Evolutionary conservation across 2,329 filamentous ascomycete species (phyloP).

Genomic region (Colletotrichum abscissum): DNA sequence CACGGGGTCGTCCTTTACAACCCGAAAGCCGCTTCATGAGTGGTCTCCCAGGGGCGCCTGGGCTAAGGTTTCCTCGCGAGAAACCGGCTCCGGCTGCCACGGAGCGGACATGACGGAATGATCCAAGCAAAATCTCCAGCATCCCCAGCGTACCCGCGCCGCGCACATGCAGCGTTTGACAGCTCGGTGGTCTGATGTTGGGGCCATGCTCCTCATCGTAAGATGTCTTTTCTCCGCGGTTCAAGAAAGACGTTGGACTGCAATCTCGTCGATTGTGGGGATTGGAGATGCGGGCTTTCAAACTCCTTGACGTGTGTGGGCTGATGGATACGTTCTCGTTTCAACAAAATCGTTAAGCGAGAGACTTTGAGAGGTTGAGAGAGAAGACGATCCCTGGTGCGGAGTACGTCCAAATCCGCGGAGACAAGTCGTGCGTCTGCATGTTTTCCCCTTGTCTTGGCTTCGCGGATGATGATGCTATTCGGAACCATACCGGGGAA

Average conservation of each 20-base stretch:
- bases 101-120: constrained; percentile 1
- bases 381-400: not conserved
- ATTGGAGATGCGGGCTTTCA: not conserved
- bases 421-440: not conserved
- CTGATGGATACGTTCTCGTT: not conserved
- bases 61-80: too few relatives aligned
- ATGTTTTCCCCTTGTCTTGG: constrained; percentile 7
- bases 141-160: not conserved
- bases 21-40: not conserved
- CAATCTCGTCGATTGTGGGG: constrained; percentile 2
- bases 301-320: too few relatives aligned
- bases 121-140: not conserved
- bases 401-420: not conserved
- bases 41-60: too few relatives aligned
- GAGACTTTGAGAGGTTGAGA: not conserved
- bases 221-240: not conserved
- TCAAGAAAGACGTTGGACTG: not conserved
- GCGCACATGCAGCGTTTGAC: not conserved
- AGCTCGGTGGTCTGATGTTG: not conserved
- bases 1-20: not conserved
- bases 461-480: constrained; percentile 24
- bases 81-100: not conserved
- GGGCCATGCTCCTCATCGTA: not conserved
- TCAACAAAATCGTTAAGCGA: not conserved
- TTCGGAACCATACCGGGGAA: constrained; percentile 23